Percentiles rank a stretch among this genome's conserved stretches.
Evolutionary conservation across 306 rosid genomes (phyloP).

Genomic region (Gynostemma pentaphyllum): DNA sequence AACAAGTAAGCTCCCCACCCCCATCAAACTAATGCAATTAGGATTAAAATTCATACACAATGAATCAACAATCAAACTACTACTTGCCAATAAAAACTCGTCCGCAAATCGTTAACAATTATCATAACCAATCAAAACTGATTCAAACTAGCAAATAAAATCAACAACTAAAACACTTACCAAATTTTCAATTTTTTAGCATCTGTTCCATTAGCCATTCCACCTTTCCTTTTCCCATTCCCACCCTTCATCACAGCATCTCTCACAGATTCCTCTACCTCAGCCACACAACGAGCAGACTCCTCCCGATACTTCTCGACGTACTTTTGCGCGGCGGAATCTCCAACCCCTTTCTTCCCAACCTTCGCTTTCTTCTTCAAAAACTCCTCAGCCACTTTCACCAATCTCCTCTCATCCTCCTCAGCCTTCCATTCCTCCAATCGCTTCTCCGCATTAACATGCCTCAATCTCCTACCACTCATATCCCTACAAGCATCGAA

Average conservation of each 20-base stretch:
- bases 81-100: too few relatives aligned
- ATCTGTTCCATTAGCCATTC: slow-evolving; percentile 6
- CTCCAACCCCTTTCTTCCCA: slow-evolving; percentile 69
- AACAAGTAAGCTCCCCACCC: too few relatives aligned
- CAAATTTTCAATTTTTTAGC: slow-evolving; percentile 65
- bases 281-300: slow-evolving; percentile 65
- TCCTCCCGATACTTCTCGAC: slow-evolving; percentile 70
- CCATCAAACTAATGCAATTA: too few relatives aligned
- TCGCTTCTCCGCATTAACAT: slow-evolving; percentile 90
- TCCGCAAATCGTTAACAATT: too few relatives aligned
- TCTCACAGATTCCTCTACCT: slow-evolving; percentile 59
- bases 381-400: slow-evolving; percentile 70
- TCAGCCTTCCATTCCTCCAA: slow-evolving; percentile 82
- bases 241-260: slow-evolving; percentile 33
- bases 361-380: slow-evolving; percentile 66
- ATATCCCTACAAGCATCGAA: slow-evolving; percentile 95
- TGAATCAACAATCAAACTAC: too few relatives aligned
- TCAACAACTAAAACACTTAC: slow-evolving; percentile 20
- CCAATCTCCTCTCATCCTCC: slow-evolving; percentile 66
- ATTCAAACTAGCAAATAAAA: not conserved
- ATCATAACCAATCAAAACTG: not conserved
- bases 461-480: slow-evolving; percentile 93
- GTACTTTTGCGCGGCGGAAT: slow-evolving; percentile 60
- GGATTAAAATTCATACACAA: too few relatives aligned
- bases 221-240: slow-evolving; percentile 47